Percentiles rank a stretch among this genome's conserved stretches.
Evolutionary conservation across 495 filamentous ascomycete genomes (phyloP).

Genomic region (Talaromyces nanjingensis): DNA sequence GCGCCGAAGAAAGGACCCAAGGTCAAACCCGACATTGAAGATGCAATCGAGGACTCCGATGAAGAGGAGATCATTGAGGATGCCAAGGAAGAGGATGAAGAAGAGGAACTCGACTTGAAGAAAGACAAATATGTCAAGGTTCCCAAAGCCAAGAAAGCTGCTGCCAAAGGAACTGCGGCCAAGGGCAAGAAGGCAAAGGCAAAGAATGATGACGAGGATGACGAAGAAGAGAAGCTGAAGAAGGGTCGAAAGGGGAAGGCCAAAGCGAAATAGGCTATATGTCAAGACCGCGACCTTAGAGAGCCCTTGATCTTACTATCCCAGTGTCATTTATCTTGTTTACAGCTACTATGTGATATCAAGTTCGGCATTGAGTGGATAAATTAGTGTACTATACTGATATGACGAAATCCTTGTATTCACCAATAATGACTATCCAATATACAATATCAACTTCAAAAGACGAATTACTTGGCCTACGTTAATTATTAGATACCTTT

Average conservation of each 20-base stretch:
- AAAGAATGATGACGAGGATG: slow-evolving; percentile 41
- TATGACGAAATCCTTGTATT: neutral
- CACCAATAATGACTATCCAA: neutral
- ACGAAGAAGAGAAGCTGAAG: slow-evolving; percentile 45
- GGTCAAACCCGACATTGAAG: slow-evolving; percentile 88
- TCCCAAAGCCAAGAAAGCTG: slow-evolving; percentile 58
- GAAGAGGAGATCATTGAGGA: slow-evolving; percentile 57
- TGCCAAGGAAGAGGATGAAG: slow-evolving; percentile 54
- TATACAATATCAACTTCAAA: neutral
- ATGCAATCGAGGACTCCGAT: slow-evolving; percentile 90
- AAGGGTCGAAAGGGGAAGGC: slow-evolving; percentile 39
- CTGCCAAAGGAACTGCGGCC: slow-evolving; percentile 26
- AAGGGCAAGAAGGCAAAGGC: slow-evolving; percentile 49
- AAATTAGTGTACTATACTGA: neutral
- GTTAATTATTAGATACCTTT: neutral
- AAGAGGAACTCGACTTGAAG: slow-evolving; percentile 68
- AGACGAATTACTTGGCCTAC: neutral
- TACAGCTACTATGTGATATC: neutral
- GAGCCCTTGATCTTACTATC: neutral
- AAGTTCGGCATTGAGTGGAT: neutral
- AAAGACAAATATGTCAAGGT: slow-evolving; percentile 96
- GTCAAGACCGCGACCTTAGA: neutral
- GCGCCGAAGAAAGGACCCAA: slow-evolving; percentile 63
- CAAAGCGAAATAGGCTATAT: slow-evolving; percentile 29
- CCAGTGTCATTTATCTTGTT: neutral